Conservation (phyloP, 139 green algal species). For the Asterochloris sp. region DNA sequence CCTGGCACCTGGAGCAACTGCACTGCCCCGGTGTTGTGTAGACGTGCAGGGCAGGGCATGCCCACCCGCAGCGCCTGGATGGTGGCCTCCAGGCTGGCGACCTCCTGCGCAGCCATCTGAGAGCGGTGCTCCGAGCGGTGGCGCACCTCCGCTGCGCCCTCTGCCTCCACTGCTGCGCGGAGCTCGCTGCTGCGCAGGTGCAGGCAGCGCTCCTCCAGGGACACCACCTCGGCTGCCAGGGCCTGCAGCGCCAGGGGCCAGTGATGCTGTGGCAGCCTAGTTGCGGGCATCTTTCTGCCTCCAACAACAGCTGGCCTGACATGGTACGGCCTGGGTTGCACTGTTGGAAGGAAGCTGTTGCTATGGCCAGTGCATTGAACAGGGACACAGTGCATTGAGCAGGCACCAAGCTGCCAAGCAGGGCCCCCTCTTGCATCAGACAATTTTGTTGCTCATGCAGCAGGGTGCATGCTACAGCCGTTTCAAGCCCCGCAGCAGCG, state of each 20-base stretch:
- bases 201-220: slow-evolving; percentile 24
- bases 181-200: slow-evolving; percentile 18
- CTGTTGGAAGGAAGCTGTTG: too few relatives aligned
- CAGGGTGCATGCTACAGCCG: too few relatives aligned
- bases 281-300: neutral
- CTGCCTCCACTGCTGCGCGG: neutral
- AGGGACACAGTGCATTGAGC: too few relatives aligned
- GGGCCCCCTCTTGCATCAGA: too few relatives aligned
- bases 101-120: neutral
- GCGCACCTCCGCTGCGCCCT: neutral
- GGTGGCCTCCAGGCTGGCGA: slow-evolving; percentile 11
- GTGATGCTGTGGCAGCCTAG: neutral
- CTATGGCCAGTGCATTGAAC: too few relatives aligned
- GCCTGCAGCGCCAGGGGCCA: slow-evolving; percentile 3
- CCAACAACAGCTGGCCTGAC: too few relatives aligned
- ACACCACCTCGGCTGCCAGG: slow-evolving; percentile 24
- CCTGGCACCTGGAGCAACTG: neutral
- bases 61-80: slow-evolving; percentile 21
- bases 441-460: too few relatives aligned
- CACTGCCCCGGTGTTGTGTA: neutral
- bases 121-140: slow-evolving; percentile 1
- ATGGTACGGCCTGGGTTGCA: too few relatives aligned
- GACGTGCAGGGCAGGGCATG: neutral
- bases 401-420: too few relatives aligned
- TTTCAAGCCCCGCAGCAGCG: too few relatives aligned